Percentiles rank a stretch among this genome's conserved stretches.
Evolutionary conservation across 306 rosid species (phyloP).

Genomic region (Cyclanthera cordifolia): DNA sequence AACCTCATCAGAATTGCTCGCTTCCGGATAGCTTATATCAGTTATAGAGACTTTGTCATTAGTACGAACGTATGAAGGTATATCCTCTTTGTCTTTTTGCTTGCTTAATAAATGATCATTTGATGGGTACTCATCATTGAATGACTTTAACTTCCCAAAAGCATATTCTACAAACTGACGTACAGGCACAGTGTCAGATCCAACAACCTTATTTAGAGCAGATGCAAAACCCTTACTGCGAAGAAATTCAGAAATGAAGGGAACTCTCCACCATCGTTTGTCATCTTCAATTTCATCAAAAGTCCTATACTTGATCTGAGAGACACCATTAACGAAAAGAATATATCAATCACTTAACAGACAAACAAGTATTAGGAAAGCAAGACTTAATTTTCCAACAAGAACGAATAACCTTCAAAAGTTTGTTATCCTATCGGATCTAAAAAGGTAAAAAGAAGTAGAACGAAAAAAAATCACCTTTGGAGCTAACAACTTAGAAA

Average conservation of each 20-base stretch:
- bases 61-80: conserved; percentile 20
- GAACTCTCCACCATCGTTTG: conserved; percentile 66
- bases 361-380: not conserved
- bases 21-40: conserved; percentile 16
- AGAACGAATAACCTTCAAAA: not conserved
- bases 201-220: conserved; percentile 49
- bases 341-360: not conserved
- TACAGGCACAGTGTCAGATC: conserved; percentile 75
- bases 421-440: not conserved
- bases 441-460: not conserved
- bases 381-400: conserved; percentile 3
- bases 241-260: conserved; percentile 68
- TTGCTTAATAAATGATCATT: conserved; percentile 29
- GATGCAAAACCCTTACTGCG: conserved; percentile 57
- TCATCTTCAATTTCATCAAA: conserved; percentile 72
- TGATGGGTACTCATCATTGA: conserved; percentile 41
- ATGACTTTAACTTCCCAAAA: conserved; percentile 76
- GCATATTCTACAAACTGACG: conserved; percentile 87
- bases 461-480: not conserved
- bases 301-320: conserved; percentile 70
- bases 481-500: not conserved
- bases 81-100: conserved; percentile 20
- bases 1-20: conserved; percentile 26
- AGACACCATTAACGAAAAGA: conserved; percentile 20
- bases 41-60: conserved; percentile 23